Percentiles rank a stretch among this genome's conserved stretches.
These are phyloP conservation scores for Tetrahymena thermophila DNA, from an alignment of 73 alveolate species.

Conservation along the genomic window DNA sequence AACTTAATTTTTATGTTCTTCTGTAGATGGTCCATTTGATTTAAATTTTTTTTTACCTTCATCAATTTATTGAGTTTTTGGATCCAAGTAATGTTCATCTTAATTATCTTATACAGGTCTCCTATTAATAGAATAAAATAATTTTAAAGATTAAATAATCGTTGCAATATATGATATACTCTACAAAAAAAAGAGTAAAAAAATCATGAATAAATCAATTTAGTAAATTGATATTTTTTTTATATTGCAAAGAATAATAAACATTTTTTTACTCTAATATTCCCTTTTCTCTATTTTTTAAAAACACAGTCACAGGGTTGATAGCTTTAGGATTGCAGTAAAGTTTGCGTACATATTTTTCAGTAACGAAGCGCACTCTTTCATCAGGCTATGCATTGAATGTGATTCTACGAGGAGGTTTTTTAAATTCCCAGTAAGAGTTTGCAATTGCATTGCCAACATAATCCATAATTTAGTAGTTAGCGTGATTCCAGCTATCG, in stretches of 20 bases:
- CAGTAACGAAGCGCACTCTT: not conserved
- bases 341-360: not conserved
- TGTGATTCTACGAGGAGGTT: conserved; percentile 22
- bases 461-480: conserved; percentile 56
- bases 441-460: conserved; percentile 71
- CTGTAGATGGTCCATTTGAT: not conserved
- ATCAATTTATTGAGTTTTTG: not conserved
- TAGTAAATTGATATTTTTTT: no score
- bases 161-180: no score
- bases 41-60: not conserved
- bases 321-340: not conserved
- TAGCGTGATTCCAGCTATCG: conserved; percentile 69
- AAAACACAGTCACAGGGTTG: not conserved
- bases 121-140: not conserved
- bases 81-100: not conserved
- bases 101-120: not conserved
- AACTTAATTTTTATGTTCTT: not conserved
- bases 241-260: no score
- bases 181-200: no score
- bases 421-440: conserved; percentile 68
- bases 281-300: not conserved
- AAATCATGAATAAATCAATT: no score
- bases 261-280: not conserved
- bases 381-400: not conserved
- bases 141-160: not conserved